Base-by-base conservation (phyloP, 768 basidiomycete species). In the Pisolithus microcarpus region DNA sequence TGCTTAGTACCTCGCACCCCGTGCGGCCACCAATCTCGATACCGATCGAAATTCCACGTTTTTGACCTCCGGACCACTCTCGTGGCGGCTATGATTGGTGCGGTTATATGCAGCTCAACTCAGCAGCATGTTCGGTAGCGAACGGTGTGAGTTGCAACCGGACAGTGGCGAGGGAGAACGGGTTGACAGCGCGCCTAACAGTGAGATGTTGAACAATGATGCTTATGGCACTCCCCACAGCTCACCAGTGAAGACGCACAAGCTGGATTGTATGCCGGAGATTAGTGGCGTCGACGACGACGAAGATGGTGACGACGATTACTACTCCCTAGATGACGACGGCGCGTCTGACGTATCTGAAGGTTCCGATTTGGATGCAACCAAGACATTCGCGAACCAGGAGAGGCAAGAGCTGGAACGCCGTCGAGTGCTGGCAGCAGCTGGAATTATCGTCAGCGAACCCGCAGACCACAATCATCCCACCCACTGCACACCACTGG, bases 371-470 rank as follows among this genome's bases (percentile, higher is more conserved):
- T 61, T 62, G 48, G 59, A 56, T 1, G 58, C 55, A 52, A 71
- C 70, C 31, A 75, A 77, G 55, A 74, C 74, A 28, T 72, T 72
- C 36, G 76, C 73, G 39, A 80, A 84, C 48, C 71, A 70, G 10
- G 75, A 75, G 47, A 78, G 80, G 16, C 79, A 89, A 26, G 90
- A 83, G 51, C 69, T 77, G 16, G 92, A 95, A 62, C 75, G 90
- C 21, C 81, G 81, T 57, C 77, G 85, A n/a, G 90, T 96, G 7
- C 71, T 97, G n/a, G 82, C 90, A 61, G 87, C 89, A 0, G 92
- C 92, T 0, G 94, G 94, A 3, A 71, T 96, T 23, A 81, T 91
- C 50, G 76, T 95, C 43, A 82, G 26, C 24, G 26, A 44, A 26
- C 28, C 16, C 15, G 7, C 30, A 26, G 15, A 18, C 11, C 8